Base-by-base conservation (phyloP, 306 rosid species). In the Cicer judaicum region DNA sequence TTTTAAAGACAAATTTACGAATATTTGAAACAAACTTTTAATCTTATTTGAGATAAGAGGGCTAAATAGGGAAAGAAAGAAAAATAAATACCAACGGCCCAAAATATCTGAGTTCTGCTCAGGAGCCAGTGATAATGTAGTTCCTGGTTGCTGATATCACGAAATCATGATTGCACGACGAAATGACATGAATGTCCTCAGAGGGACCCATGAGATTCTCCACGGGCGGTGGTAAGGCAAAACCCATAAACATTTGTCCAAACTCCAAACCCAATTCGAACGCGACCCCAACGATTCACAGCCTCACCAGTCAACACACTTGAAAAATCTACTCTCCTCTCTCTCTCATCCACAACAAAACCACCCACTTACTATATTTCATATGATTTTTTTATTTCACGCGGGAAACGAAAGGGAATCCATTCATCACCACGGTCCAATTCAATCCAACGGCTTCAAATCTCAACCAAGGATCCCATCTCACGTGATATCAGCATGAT, bases 391-490 rank as follows among this genome's bases (percentile, higher is more conserved):
- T 34, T 10, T 19, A 3, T 8, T 14, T 52, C 18, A 7, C 68
- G 24, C 59, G 50, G 49, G 69, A 41, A 21, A 10, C 47, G 70
- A 21, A 10, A 5, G 49, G 18, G 38, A 49, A 80, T 80, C n/a
- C 13, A 2, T 74, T 44, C 44, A 82, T 82, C 74, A 7, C 16
- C 1, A 21, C 89, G 90, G 86, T 86, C 6, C 0, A 81, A 8
- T 0, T 24, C 18, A 15, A 73, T 84, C 75, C 1, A 24, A 76
- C 80, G 88, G 79, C 11, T 9, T 6, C 2, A 36, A 18, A 54
- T 39, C 19, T 6, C 44, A 5, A 1, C 1, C 2, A 2, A 36
- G 68, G 81, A 80, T 5, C 81, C 90, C 85, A 36, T 7, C 3
- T 80, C 86, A 74, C 79, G 69, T 64, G 78, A 64, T 14, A 29